These are phyloP conservation scores for Penicillium freii DNA, from an alignment of 2,329 filamentous ascomycete species.

Conservation along the genomic window DNA sequence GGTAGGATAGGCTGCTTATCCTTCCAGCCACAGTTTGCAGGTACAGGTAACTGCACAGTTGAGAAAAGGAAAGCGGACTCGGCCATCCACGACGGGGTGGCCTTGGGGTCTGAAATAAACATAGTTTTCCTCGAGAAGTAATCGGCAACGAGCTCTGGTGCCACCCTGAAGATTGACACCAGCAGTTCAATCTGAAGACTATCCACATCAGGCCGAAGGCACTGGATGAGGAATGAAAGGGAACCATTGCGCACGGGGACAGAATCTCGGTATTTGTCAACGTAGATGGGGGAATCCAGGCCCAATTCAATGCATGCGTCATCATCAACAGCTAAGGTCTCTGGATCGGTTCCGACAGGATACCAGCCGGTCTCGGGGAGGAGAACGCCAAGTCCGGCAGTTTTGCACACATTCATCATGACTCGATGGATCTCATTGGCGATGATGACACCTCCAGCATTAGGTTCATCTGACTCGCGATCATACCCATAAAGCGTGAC, in stretches of 20 bases:
- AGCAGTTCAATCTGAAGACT: constrained; percentile 78
- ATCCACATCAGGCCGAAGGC: constrained; percentile 78
- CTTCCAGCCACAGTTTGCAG: constrained; percentile 66
- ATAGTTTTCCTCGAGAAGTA: constrained; percentile 79
- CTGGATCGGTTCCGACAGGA: constrained; percentile 65
- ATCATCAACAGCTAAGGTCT: constrained; percentile 49
- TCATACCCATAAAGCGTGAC: constrained; percentile 65
- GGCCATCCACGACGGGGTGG: constrained; percentile 91
- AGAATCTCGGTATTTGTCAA: constrained; percentile 64
- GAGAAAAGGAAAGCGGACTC: constrained; percentile 87
- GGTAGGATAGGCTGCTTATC: constrained; percentile 64
- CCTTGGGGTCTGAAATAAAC: constrained; percentile 86
- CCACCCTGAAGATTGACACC: constrained; percentile 72
- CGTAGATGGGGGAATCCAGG: constrained; percentile 67
- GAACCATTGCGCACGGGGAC: constrained; percentile 76
- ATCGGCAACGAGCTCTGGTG: constrained; percentile 81
- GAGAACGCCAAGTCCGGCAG: constrained; percentile 68
- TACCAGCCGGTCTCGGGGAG: constrained; percentile 81
- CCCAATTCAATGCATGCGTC: constrained; percentile 60
- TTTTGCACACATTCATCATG: constrained; percentile 72
- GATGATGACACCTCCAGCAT: constrained; percentile 52
- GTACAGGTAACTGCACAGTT: constrained; percentile 71
- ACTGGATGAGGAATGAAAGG: constrained; percentile 74
- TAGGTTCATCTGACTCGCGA: constrained; percentile 47
- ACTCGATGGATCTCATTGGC: constrained; percentile 72